Evolutionary conservation across 2,329 filamentous ascomycete genomes (phyloP).

Genomic region (Aspergillus aculeatinus): DNA sequence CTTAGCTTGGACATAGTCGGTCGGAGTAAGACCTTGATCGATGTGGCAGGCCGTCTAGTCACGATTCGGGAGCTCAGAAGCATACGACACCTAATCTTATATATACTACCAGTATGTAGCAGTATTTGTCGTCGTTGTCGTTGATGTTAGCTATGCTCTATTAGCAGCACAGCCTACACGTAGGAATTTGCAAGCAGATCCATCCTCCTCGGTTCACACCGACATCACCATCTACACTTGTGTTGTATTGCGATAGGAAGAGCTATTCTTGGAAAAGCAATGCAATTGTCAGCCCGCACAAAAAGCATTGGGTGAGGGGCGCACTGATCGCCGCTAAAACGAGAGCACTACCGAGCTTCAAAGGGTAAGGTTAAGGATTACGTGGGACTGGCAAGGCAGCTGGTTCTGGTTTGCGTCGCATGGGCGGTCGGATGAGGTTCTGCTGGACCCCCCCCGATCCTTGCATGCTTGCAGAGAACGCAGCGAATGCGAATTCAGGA

Average conservation of each 20-base stretch:
- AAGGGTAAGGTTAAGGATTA: not conserved
- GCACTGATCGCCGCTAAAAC: constrained; percentile 2
- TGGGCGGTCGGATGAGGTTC: not conserved
- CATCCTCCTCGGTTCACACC: constrained; percentile 2
- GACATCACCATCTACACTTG: not conserved
- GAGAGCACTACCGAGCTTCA: not conserved
- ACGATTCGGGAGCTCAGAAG: too few species aligned
- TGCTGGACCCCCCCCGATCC: not conserved
- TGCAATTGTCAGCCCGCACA: not conserved
- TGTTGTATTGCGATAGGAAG: constrained; percentile 5
- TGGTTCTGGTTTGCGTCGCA: not conserved
- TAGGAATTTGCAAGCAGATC: not conserved
- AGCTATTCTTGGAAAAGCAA: constrained; percentile 5
- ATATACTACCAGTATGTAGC: too few species aligned
- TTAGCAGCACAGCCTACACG: not conserved
- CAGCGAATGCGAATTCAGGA: not conserved
- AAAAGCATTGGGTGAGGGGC: not conserved
- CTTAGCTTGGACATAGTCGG: not conserved
- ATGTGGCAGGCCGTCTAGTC: too few species aligned
- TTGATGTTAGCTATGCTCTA: not conserved
- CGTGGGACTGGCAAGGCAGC: not conserved
- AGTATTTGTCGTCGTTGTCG: too few species aligned
- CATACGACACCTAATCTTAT: too few species aligned
- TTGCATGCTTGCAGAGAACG: not conserved
- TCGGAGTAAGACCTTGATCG: not conserved